Evolutionary conservation across 2,329 filamentous ascomycete genomes (phyloP).

Genomic region (Colletotrichum gigasporum): DNA sequence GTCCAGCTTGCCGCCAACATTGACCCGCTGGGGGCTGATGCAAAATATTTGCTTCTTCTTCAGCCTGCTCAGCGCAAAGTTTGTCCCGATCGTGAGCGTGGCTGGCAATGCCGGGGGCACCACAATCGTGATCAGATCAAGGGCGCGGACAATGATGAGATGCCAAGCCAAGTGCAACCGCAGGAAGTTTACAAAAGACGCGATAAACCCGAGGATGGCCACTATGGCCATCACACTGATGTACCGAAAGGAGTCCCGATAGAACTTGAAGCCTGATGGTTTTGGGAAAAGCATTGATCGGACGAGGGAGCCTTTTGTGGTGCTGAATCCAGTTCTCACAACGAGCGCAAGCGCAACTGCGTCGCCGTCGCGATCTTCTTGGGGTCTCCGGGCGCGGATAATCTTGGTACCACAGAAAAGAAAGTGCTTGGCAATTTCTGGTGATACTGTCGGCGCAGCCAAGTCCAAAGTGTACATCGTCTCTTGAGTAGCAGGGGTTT

Average conservation of each 20-base stretch:
- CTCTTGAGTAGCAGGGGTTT: conserved; percentile 84
- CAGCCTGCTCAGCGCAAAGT: conserved; percentile 87
- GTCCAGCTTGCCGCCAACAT: conserved; percentile 94
- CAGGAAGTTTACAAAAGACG: conserved; percentile 93
- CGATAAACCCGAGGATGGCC: conserved; percentile 86
- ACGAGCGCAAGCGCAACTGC: conserved; percentile 92
- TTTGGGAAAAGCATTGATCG: conserved; percentile 99
- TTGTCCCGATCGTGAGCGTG: conserved; percentile 95
- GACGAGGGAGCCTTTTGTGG: conserved; percentile 94
- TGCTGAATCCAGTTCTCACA: conserved; percentile 94
- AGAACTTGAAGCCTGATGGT: conserved; percentile 98
- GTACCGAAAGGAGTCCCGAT: conserved; percentile 96
- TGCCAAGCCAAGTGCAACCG: conserved; percentile 86
- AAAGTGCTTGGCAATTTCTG: conserved; percentile 87
- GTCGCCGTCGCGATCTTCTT: conserved; percentile 86
- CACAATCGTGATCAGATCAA: conserved; percentile 97
- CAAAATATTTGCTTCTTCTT: conserved; percentile 95
- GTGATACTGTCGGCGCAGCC: conserved; percentile 81
- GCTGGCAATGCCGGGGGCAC: conserved; percentile 95
- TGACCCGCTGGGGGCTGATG: conserved; percentile 96
- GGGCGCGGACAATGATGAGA: conserved; percentile 87
- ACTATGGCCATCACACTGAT: conserved; percentile 95
- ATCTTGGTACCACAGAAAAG: conserved; percentile 97
- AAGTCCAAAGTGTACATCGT: conserved; percentile 81
- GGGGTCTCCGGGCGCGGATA: conserved; percentile 86